phyloP scores from a whole-genome alignment of 2,329 filamentous ascomycete genomes.

The Pyrenochaeta sp. region DNA sequence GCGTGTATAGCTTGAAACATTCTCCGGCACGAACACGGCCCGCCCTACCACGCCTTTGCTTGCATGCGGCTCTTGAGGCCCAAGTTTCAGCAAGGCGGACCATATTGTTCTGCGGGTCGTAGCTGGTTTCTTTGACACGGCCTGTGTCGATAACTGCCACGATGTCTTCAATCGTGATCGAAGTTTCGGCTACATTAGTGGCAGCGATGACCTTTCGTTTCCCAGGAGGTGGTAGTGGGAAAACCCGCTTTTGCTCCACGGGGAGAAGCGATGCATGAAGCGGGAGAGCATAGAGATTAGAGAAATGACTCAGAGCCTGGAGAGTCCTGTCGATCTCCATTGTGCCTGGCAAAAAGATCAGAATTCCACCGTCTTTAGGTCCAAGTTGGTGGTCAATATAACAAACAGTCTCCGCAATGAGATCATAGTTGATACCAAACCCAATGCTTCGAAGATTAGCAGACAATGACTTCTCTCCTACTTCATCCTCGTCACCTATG shows the following conservation, averaged over 20 bases:
- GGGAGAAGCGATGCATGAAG: conserved; percentile 93
- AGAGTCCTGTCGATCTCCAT: conserved; percentile 89
- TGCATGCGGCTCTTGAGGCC: conserved; percentile 92
- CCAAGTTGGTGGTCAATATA: conserved; percentile 82
- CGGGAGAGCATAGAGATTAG: conserved; percentile 79
- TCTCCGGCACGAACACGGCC: conserved; percentile 89
- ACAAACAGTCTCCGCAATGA: conserved; percentile 81
- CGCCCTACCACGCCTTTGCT: conserved; percentile 91
- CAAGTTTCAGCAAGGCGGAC: conserved; percentile 93
- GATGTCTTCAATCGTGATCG: conserved; percentile 97
- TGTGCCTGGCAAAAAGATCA: conserved; percentile 95
- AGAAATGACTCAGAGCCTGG: conserved; percentile 69
- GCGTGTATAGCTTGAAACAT: conserved; percentile 96
- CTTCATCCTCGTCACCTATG: conserved; percentile 60
- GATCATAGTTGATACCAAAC: conserved; percentile 88
- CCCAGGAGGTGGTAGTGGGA: conserved; percentile 75
- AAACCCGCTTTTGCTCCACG: conserved; percentile 86
- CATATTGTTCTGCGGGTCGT: conserved; percentile 91
- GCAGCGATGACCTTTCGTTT: conserved; percentile 93
- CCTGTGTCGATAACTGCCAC: conserved; percentile 96
- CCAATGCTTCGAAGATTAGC: conserved; percentile 59
- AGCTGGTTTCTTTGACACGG: conserved; percentile 95
- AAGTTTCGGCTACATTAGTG: conserved; percentile 97
- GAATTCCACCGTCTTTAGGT: conserved; percentile 79
- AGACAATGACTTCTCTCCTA: conserved; percentile 55